A percentile compares a stretch with the other conserved stretches of the same genome.
phyloP scores from a whole-genome alignment of 345 rosid genomes.

The Acer yangbiense region DNA sequence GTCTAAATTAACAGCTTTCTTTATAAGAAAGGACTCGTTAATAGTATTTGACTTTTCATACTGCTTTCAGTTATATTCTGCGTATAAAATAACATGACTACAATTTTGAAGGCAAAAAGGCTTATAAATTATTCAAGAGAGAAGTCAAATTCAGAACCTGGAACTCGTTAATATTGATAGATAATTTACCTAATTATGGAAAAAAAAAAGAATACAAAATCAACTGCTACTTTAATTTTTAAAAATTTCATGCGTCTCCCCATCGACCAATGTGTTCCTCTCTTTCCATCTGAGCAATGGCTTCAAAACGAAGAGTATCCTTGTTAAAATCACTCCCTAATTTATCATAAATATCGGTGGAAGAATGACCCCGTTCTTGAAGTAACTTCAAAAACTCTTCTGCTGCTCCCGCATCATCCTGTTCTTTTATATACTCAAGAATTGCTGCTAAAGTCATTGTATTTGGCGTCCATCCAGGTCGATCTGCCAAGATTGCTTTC shows the following conservation, averaged over 20 bases:
- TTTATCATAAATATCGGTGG: background rate
- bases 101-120: too few species aligned
- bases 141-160: background rate
- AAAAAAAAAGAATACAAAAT: background rate
- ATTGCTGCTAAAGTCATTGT: constrained; percentile 37
- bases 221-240: constrained; percentile 4
- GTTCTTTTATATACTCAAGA: constrained; percentile 36
- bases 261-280: constrained; percentile 5
- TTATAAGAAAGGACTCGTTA: too few species aligned
- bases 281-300: constrained; percentile 6
- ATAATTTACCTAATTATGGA: background rate
- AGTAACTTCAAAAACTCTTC: constrained; percentile 23
- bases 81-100: too few species aligned
- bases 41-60: too few species aligned
- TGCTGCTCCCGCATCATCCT: constrained; percentile 31
- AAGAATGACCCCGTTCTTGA: constrained; percentile 11
- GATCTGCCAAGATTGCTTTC: constrained; percentile 37
- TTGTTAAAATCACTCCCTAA: background rate
- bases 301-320: background rate
- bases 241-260: background rate
- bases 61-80: too few species aligned
- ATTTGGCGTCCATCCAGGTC: constrained; percentile 37
- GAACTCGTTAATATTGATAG: background rate
- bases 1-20: too few species aligned
- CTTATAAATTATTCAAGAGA: background rate